These are phyloP conservation scores for Phytopythium helicoides DNA, from an alignment of 352 stramenopile genomes.

Conservation along the genomic window DNA sequence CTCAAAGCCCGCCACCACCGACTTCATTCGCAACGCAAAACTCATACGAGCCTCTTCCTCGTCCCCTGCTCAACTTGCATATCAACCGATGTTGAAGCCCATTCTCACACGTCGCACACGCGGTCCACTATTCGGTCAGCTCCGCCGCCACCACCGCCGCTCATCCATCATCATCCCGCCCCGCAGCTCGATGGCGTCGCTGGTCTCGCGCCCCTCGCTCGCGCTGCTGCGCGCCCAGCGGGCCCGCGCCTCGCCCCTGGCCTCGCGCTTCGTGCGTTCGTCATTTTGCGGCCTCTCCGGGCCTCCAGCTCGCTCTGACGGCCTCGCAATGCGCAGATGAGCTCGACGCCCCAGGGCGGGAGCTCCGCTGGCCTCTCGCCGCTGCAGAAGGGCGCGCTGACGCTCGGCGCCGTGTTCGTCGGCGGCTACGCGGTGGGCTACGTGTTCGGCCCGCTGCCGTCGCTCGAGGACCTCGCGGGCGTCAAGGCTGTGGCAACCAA, in stretches of 20 bases:
- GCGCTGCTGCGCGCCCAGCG: slow-evolving; percentile 16
- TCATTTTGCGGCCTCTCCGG: neutral
- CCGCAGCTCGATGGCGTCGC: neutral
- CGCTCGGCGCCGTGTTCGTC: slow-evolving; percentile 47
- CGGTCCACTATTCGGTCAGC: too few relatives aligned
- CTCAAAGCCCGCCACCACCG: too few relatives aligned
- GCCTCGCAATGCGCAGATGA: slow-evolving; percentile 3
- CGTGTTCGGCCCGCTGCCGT: slow-evolving; percentile 64
- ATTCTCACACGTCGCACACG: neutral
- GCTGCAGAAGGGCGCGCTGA: slow-evolving; percentile 41
- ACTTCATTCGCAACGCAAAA: too few relatives aligned
- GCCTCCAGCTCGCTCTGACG: neutral
- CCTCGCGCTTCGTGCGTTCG: slow-evolving; percentile 8
- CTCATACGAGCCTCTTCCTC: too few relatives aligned
- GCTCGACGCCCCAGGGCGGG: slow-evolving; percentile 3
- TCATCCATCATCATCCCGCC: neutral
- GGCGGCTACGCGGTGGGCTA: slow-evolving; percentile 70
- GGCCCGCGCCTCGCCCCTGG: neutral
- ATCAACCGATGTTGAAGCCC: neutral
- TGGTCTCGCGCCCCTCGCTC: slow-evolving; percentile 14
- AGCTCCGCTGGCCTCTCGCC: slow-evolving; percentile 26
- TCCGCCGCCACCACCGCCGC: too few relatives aligned
- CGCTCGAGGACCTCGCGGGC: slow-evolving; percentile 54
- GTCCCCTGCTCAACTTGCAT: too few relatives aligned
- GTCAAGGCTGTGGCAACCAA: slow-evolving; percentile 27